These are phyloP conservation scores for Gynostemma pentaphyllum DNA, from an alignment of 306 rosid genomes.

Conservation along the genomic window DNA sequence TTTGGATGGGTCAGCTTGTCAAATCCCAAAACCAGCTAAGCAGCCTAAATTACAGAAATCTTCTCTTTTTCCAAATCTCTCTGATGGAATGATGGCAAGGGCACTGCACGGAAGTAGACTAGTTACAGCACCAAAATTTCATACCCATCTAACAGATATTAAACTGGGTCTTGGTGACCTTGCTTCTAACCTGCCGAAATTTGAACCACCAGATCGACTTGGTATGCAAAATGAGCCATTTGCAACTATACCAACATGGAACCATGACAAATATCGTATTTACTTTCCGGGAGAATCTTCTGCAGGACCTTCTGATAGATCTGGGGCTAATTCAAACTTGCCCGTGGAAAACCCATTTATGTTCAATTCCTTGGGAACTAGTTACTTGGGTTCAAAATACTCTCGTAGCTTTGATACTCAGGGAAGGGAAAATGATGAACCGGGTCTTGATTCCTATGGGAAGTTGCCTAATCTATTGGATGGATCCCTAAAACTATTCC, in stretches of 20 bases:
- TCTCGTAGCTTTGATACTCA: constrained; percentile 31
- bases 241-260: constrained; percentile 49
- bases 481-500: constrained; percentile 36
- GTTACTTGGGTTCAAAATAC: constrained; percentile 52
- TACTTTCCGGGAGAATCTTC: constrained; percentile 51
- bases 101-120: constrained; percentile 92
- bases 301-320: constrained; percentile 61
- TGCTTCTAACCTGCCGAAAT: constrained; percentile 37
- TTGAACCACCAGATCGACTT: constrained; percentile 43
- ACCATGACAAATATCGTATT: constrained; percentile 37
- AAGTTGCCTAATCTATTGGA: constrained; percentile 67
- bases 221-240: constrained; percentile 51
- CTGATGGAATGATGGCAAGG: constrained; percentile 98
- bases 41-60: constrained; percentile 42
- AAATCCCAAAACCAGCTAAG: constrained; percentile 49
- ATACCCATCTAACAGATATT: constrained; percentile 86
- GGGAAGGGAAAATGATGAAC: constrained; percentile 47
- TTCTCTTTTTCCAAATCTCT: constrained; percentile 57
- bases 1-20: constrained; percentile 60
- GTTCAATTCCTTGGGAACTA: constrained; percentile 61
- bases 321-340: constrained; percentile 59
- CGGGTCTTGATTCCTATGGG: constrained; percentile 32
- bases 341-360: constrained; percentile 56
- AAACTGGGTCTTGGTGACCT: constrained; percentile 78
- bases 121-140: constrained; percentile 60